Evolutionary conservation across 441 rosid genomes (phyloP).

Genomic region (Erodium moschatum): DNA sequence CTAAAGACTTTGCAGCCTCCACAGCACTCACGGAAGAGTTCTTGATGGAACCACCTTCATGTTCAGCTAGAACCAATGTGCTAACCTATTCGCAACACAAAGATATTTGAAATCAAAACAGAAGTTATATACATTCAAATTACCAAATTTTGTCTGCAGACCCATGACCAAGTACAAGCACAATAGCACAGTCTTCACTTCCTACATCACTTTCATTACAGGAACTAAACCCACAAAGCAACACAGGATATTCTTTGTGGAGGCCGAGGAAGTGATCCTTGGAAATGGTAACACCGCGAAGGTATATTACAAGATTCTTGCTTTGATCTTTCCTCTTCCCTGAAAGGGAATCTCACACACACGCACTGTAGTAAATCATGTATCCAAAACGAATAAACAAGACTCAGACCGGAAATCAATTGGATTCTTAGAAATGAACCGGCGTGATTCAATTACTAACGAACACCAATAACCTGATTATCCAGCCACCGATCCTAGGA

Average conservation of each 20-base stretch:
- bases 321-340: background rate
- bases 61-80: constrained; percentile 72
- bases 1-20: constrained; percentile 55
- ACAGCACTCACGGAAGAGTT: constrained; percentile 54
- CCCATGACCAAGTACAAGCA: background rate
- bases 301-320: background rate
- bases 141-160: background rate
- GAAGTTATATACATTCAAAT: background rate
- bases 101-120: background rate
- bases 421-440: no score
- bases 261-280: no score
- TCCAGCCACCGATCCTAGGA: no score
- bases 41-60: constrained; percentile 60
- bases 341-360: no score
- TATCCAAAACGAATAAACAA: no score
- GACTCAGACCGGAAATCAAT: no score
- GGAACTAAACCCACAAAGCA: background rate
- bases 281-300: background rate
- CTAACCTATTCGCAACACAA: constrained; percentile 34
- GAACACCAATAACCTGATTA: no score
- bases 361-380: no score
- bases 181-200: background rate
- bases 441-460: no score
- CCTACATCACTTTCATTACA: background rate
- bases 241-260: no score